Percentiles rank a stretch among this genome's conserved stretches.
These are phyloP conservation scores for Polychaeton citri DNA, from an alignment of 2,329 filamentous ascomycete species.

Conservation along the genomic window DNA sequence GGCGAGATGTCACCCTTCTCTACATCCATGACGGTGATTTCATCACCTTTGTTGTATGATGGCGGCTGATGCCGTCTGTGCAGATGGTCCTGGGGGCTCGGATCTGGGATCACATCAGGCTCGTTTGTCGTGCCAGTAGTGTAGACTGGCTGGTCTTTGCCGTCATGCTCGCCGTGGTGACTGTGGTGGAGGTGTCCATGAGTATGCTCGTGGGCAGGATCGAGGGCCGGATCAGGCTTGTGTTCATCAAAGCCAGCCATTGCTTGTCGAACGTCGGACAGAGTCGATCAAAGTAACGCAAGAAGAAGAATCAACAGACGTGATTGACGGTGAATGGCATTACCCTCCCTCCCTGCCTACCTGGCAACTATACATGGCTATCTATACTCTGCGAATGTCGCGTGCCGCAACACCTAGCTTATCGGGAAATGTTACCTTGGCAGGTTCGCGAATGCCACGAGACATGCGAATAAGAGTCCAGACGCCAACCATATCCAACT, in stretches of 20 bases:
- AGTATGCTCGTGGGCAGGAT: slow-evolving; percentile 25
- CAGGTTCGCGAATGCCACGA: not conserved
- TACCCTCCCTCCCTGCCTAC: too few relatives aligned
- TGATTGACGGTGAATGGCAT: too few relatives aligned
- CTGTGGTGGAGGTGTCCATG: slow-evolving; percentile 28
- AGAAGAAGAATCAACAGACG: too few relatives aligned
- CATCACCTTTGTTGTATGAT: not conserved
- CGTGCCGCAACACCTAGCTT: not conserved
- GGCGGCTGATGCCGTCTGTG: not conserved
- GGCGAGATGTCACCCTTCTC: not conserved
- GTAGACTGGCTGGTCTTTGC: slow-evolving; percentile 9
- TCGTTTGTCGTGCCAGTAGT: slow-evolving; percentile 10
- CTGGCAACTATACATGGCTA: too few relatives aligned
- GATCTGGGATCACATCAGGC: slow-evolving; percentile 5
- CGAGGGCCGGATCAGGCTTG: slow-evolving; percentile 27
- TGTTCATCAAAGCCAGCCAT: too few relatives aligned
- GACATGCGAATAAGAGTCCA: not conserved
- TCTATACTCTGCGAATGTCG: too few relatives aligned
- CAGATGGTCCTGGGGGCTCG: not conserved
- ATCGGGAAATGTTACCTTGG: not conserved
- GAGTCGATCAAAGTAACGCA: too few relatives aligned
- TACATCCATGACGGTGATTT: not conserved
- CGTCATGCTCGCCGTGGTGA: slow-evolving; percentile 6
- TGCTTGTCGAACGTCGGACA: too few relatives aligned
- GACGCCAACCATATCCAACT: not conserved